phyloP scores from a whole-genome alignment of 2,329 filamentous ascomycete genomes.

The Exophiala sp. region DNA sequence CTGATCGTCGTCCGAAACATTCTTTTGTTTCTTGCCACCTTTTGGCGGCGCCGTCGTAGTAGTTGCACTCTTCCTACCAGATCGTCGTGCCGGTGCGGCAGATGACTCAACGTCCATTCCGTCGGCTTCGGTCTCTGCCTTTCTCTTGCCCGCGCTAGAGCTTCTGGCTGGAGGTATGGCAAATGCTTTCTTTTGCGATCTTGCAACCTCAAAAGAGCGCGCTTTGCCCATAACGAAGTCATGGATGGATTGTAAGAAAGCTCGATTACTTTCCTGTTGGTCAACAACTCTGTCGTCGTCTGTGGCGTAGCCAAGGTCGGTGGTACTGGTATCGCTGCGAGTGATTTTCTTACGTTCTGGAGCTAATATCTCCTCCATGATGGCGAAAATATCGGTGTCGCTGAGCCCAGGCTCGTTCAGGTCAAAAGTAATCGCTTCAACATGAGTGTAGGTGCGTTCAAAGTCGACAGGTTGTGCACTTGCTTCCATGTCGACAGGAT shows the following conservation, averaged over 20 bases:
- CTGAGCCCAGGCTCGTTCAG: conserved; percentile 71
- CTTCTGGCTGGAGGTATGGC: conserved; percentile 9
- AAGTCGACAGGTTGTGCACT: conserved; percentile 90
- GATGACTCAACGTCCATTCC: conserved; percentile 34
- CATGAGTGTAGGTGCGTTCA: conserved; percentile 81
- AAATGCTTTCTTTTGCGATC: conserved; percentile 24
- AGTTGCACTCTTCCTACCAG: conserved; percentile 11
- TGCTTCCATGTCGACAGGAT: conserved; percentile 97
- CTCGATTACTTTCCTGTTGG: conserved; percentile 75
- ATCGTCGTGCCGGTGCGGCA: conserved; percentile 24
- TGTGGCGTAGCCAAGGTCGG: conserved; percentile 60
- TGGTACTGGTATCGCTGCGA: conserved; percentile 59
- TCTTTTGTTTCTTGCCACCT: conserved; percentile 23
- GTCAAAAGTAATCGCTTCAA: conserved; percentile 70
- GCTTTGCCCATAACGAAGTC: conserved; percentile 66
- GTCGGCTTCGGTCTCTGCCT: conserved; percentile 34
- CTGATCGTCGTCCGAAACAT: not conserved
- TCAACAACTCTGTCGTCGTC: conserved; percentile 49
- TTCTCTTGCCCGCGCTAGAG: conserved; percentile 19
- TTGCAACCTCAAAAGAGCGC: conserved; percentile 55
- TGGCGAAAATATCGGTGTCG: conserved; percentile 67
- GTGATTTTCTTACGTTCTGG: conserved; percentile 64
- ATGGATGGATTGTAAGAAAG: conserved; percentile 75
- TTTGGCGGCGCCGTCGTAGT: conserved; percentile 4
- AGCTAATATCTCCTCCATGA: conserved; percentile 66